Evolutionary conservation across 495 filamentous ascomycete genomes (phyloP).

Genomic region (Podospora conica): DNA sequence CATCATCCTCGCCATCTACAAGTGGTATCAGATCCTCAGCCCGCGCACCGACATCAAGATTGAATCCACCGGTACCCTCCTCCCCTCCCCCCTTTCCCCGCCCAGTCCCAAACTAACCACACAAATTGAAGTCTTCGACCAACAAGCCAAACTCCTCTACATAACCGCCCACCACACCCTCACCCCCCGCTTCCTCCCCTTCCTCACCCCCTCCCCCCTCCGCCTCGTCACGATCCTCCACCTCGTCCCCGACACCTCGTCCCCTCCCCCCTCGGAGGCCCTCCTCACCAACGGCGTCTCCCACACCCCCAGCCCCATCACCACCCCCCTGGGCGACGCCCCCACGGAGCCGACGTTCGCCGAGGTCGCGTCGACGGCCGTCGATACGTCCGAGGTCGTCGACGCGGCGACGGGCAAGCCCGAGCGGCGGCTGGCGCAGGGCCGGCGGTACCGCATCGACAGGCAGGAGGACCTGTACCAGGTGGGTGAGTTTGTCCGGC

Average conservation of each 20-base stretch:
- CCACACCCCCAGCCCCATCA: neutral
- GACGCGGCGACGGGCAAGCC: conserved; percentile 1
- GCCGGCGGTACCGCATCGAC: conserved; percentile 56
- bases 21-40: conserved; percentile 76
- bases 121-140: conserved; percentile 63
- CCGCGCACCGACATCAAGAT: conserved; percentile 66
- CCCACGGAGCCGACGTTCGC: conserved; percentile 23
- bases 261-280: neutral
- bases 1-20: conserved; percentile 62
- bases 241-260: conserved; percentile 36
- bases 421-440: neutral
- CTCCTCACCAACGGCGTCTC: neutral
- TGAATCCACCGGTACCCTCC: conserved; percentile 56
- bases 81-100: neutral
- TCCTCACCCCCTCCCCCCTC: conserved; percentile 55
- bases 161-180: conserved; percentile 66
- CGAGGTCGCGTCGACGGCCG: conserved; percentile 13
- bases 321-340: conserved; percentile 4
- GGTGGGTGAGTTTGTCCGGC: conserved; percentile 69
- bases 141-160: conserved; percentile 58
- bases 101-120: neutral
- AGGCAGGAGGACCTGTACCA: conserved; percentile 82
- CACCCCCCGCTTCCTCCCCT: conserved; percentile 69
- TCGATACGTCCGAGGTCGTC: conserved; percentile 3
- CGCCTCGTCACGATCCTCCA: conserved; percentile 67